Evolutionary conservation across 768 basidiomycete genomes (phyloP).

Genomic region (Russula sp.): DNA sequence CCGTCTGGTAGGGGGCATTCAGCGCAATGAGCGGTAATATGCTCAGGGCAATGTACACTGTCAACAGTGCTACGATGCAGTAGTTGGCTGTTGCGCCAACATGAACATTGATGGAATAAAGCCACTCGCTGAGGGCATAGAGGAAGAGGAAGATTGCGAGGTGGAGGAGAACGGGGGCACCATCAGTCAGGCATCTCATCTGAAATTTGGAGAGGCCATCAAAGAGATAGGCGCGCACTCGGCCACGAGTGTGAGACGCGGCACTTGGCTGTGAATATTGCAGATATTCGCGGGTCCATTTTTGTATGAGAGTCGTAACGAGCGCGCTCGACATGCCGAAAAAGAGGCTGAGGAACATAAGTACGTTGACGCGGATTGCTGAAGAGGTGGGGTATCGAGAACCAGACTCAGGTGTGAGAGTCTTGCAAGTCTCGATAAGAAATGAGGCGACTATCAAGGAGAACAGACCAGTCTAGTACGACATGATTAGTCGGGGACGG

Average conservation of each 20-base stretch:
- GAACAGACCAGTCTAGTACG: slow-evolving; percentile 2
- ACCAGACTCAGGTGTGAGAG: slow-evolving; percentile 5
- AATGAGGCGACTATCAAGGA: not conserved
- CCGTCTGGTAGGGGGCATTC: slow-evolving; percentile 18
- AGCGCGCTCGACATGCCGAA: slow-evolving; percentile 19
- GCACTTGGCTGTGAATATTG: slow-evolving; percentile 1
- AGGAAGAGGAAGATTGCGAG: slow-evolving; percentile 18
- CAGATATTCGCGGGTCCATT: slow-evolving; percentile 19
- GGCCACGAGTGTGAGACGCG: slow-evolving; percentile 10
- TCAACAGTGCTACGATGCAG: not conserved
- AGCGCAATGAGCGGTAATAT: slow-evolving; percentile 10
- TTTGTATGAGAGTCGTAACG: slow-evolving; percentile 13
- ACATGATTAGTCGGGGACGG: no score
- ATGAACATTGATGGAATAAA: not conserved
- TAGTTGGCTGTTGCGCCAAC: slow-evolving; percentile 3
- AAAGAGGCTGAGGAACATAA: slow-evolving; percentile 23
- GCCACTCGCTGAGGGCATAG: slow-evolving; percentile 5
- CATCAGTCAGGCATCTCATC: slow-evolving; percentile 1
- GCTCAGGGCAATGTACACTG: slow-evolving; percentile 2
- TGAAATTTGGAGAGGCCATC: slow-evolving; percentile 6
- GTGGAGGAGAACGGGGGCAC: slow-evolving; percentile 16
- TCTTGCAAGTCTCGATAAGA: slow-evolving; percentile 24
- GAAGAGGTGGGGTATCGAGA: not conserved
- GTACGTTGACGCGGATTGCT: slow-evolving; percentile 16
- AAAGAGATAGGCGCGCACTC: slow-evolving; percentile 7